phyloP scores from a whole-genome alignment of 208 protist species.

The Trypanosoma platydactyli region DNA sequence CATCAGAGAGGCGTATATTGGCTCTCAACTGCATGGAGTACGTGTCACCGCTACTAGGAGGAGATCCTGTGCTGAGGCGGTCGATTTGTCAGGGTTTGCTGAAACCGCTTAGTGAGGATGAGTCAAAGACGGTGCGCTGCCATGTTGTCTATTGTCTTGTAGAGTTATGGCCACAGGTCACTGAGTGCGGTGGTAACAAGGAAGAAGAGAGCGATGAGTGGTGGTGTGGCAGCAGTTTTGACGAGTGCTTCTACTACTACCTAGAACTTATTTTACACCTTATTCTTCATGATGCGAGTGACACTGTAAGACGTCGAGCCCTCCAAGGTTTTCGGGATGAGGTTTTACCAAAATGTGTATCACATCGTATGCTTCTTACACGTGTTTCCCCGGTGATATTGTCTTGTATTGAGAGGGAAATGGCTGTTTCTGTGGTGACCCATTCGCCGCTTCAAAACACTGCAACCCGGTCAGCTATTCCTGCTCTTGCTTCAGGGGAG shows the following conservation, averaged over 20 bases:
- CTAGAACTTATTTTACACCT: constrained; percentile 60
- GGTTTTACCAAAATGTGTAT: constrained; percentile 42
- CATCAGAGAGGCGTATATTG: constrained; percentile 52
- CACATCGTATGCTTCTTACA: constrained; percentile 31
- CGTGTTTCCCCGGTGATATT: constrained; percentile 52
- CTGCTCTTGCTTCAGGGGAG: not conserved
- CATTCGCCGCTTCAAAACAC: not conserved
- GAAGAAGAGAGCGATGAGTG: not conserved
- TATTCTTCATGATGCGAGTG: constrained; percentile 50
- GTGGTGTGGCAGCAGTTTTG: not conserved
- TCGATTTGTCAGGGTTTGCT: constrained; percentile 63
- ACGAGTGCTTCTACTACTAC: constrained; percentile 9
- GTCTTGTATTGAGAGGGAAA: constrained; percentile 52
- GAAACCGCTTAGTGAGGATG: constrained; percentile 64
- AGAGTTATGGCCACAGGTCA: constrained; percentile 37
- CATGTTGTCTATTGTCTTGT: constrained; percentile 55
- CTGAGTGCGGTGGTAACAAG: not conserved
- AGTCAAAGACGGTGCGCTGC: constrained; percentile 46
- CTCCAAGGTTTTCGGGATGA: constrained; percentile 53
- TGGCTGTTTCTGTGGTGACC: not conserved
- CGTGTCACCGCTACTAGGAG: constrained; percentile 36
- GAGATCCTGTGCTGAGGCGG: constrained; percentile 33
- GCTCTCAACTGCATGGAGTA: constrained; percentile 53
- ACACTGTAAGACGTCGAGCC: constrained; percentile 42
- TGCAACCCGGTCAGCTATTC: not conserved